Percentiles rank a stretch among this genome's conserved stretches.
Evolutionary conservation across 768 basidiomycete species (phyloP).

Genomic region (Naganishia onofrii): DNA sequence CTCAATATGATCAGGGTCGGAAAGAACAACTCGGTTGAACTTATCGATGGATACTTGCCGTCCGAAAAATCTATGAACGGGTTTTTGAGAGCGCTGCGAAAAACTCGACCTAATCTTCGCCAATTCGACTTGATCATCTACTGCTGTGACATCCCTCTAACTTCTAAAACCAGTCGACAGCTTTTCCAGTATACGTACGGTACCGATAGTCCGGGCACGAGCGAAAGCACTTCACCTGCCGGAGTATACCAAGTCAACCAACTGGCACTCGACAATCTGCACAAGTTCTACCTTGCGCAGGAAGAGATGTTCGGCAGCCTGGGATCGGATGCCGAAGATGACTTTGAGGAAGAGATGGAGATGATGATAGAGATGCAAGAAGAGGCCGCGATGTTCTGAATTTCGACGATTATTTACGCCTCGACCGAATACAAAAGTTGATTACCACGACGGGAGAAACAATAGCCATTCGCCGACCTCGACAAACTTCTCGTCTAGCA

Average conservation of each 20-base stretch:
- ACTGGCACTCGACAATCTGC: neutral
- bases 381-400: neutral
- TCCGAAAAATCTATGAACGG: neutral
- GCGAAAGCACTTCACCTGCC: neutral
- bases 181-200: neutral
- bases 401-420: too few species aligned
- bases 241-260: neutral
- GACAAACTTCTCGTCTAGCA: too few species aligned
- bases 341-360: neutral
- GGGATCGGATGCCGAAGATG: neutral
- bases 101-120: neutral
- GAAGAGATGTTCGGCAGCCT: neutral
- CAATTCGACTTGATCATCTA: slow-evolving; percentile 11
- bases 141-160: neutral
- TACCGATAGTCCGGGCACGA: neutral
- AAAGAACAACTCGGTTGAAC: neutral
- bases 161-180: neutral
- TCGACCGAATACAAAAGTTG: too few species aligned
- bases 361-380: neutral
- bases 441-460: too few species aligned
- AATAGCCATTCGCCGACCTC: too few species aligned
- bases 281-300: neutral
- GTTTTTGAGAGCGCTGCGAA: neutral
- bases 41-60: neutral
- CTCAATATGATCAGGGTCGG: neutral